Percentiles rank a stretch among this genome's conserved stretches.
phyloP scores from a whole-genome alignment of 1,284 basidiomycete genomes.

The Vanrija pseudolonga region DNA sequence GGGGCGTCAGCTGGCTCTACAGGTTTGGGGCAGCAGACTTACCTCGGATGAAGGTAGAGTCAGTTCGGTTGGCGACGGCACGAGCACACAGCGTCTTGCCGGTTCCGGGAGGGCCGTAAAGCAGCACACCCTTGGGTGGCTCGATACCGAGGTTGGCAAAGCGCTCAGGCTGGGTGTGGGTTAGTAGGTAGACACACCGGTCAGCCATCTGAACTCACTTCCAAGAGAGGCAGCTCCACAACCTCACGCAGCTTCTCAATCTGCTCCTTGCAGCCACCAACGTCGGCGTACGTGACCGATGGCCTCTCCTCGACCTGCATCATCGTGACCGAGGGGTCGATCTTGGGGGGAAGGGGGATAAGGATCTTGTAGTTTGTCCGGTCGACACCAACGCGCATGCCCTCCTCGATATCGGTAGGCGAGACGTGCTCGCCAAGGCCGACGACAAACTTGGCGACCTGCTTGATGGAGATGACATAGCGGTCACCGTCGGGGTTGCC shows the following conservation, averaged over 20 bases:
- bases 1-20: not conserved
- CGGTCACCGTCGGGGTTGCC: constrained; percentile 79
- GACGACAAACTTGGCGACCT: constrained; percentile 99
- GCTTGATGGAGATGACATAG: constrained; percentile 99
- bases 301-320: constrained; percentile 99
- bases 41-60: constrained; percentile 96
- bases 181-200: constrained; percentile 3
- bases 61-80: constrained; percentile 97
- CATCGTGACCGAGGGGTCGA: constrained; percentile 99
- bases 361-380: constrained; percentile 96
- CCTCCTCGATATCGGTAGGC: constrained; percentile 98
- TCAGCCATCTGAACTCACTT: constrained; percentile 56
- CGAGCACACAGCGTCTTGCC: constrained; percentile 98
- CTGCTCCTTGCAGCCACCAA: constrained; percentile 99
- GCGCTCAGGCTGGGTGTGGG: constrained; percentile 74
- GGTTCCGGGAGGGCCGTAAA: constrained; percentile 94
- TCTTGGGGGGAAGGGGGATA: constrained; percentile 99
- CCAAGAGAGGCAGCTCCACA: constrained; percentile 93
- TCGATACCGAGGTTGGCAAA: constrained; percentile 98
- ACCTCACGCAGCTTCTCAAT: constrained; percentile 99
- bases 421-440: constrained; percentile 94
- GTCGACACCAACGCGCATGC: constrained; percentile 83
- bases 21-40: not conserved
- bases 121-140: constrained; percentile 95
- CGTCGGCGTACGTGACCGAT: constrained; percentile 95